A percentile compares a stretch with the other conserved stretches of the same genome.
phyloP scores from a whole-genome alignment of 805 yeast genomes.

The Candida hungchunana region DNA sequence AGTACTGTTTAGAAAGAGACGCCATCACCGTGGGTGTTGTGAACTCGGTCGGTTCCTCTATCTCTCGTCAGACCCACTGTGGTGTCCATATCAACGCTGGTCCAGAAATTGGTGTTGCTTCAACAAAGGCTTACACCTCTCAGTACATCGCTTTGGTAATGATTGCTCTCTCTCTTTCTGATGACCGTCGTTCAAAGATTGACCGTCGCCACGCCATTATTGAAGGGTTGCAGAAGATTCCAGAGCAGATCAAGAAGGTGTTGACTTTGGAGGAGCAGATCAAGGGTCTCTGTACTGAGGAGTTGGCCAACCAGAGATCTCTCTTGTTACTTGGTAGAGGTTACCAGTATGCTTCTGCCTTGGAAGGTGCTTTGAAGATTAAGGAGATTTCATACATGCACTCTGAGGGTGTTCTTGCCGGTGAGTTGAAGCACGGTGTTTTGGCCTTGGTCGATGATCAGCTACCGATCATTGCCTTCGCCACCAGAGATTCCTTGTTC shows the following conservation, averaged over 20 bases:
- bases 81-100: slow-evolving; percentile 99
- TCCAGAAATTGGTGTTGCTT: slow-evolving; percentile 99
- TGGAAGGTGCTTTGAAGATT: slow-evolving; percentile 97
- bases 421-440: slow-evolving; percentile 98
- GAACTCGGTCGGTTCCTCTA: slow-evolving; percentile 94
- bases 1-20: slow-evolving; percentile 94
- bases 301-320: slow-evolving; percentile 78
- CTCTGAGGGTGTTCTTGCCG: slow-evolving; percentile 98
- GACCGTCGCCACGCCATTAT: slow-evolving; percentile 82
- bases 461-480: slow-evolving; percentile 92
- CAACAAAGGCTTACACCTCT: slow-evolving; percentile 98
- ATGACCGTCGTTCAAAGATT: slow-evolving; percentile 75
- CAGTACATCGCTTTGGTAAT: slow-evolving; percentile 95
- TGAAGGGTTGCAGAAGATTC: slow-evolving; percentile 77
- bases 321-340: slow-evolving; percentile 94
- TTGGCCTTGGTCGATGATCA: slow-evolving; percentile 93
- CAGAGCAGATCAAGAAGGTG: slow-evolving; percentile 78
- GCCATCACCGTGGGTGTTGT: slow-evolving; percentile 97
- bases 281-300: slow-evolving; percentile 66
- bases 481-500: slow-evolving; percentile 93
- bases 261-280: slow-evolving; percentile 69
- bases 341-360: slow-evolving; percentile 92
- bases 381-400: slow-evolving; percentile 99
- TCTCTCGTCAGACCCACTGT: slow-evolving; percentile 96
- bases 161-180: slow-evolving; percentile 94